Conservation (phyloP, 108 stramenopile species). For the Fragilaria radians region DNA sequence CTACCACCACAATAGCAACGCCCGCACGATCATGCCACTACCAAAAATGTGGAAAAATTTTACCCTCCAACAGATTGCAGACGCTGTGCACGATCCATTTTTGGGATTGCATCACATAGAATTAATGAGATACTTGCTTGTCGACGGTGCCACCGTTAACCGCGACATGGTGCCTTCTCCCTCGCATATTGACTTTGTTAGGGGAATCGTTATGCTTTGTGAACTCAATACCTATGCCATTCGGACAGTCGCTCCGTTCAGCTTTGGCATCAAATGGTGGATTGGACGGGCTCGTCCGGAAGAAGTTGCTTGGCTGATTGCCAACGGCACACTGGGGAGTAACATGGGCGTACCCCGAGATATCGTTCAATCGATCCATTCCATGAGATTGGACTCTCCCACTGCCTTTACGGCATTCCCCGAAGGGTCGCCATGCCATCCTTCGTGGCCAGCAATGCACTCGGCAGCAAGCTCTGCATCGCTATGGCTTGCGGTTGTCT, state of each 20-base stretch:
- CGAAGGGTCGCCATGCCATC: background rate
- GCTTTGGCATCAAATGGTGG: background rate
- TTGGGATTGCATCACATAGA: background rate
- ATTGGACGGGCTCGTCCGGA: background rate
- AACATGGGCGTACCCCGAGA: background rate
- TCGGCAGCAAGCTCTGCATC: background rate
- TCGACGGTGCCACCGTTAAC: background rate
- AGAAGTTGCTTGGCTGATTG: background rate
- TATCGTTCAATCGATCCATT: background rate
- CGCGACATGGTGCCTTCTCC: background rate
- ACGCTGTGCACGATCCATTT: background rate
- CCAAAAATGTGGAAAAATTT: background rate
- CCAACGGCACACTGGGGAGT: background rate
- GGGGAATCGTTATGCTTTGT: background rate
- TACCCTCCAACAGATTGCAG: background rate
- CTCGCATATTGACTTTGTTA: background rate
- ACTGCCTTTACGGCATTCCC: background rate
- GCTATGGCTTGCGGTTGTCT: background rate
- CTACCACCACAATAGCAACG: background rate
- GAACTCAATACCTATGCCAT: background rate
- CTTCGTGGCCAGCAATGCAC: background rate
- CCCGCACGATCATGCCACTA: background rate
- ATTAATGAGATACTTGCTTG: background rate
- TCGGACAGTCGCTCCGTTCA: background rate
- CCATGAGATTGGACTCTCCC: background rate